Conservation (phyloP, 441 rosid genomes). For the Bruguiera hainesii region DNA sequence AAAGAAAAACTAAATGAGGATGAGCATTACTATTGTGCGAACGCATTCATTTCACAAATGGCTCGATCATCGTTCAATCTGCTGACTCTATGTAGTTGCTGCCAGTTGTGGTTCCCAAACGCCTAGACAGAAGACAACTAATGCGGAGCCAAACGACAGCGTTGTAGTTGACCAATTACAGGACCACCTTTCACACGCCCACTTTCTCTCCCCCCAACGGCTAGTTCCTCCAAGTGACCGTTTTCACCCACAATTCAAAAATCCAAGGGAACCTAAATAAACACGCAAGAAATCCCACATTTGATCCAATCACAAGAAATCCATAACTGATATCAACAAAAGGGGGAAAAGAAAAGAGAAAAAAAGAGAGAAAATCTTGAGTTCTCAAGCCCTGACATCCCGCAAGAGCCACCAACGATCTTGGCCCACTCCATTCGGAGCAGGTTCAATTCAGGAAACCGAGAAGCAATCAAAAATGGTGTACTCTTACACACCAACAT, state of each 20-base stretch:
- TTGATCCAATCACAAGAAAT: neutral
- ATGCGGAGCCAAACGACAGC: constrained; percentile 24
- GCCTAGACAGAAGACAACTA: too few relatives aligned
- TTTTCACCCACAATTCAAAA: too few relatives aligned
- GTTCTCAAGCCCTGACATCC: constrained; percentile 28
- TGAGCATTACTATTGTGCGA: too few relatives aligned
- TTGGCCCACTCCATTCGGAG: constrained; percentile 4
- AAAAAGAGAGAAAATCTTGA: neutral
- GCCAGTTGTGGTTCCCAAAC: too few relatives aligned
- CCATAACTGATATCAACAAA: neutral
- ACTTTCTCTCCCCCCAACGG: constrained; percentile 32
- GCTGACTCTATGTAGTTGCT: too few relatives aligned
- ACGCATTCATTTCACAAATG: too few relatives aligned
- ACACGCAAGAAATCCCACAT: too few relatives aligned
- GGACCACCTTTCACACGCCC: too few relatives aligned
- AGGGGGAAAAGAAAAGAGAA: neutral
- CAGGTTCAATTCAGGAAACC: constrained; percentile 11
- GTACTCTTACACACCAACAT: constrained; percentile 64
- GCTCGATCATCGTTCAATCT: too few relatives aligned
- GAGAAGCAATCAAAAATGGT: constrained; percentile 38
- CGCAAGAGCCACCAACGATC: constrained; percentile 8
- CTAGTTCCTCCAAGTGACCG: constrained; percentile 31
- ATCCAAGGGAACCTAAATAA: too few relatives aligned
- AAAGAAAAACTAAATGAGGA: too few relatives aligned
- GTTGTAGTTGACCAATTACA: constrained; percentile 13